Evolutionary conservation across 164 flowering plant genomes (phyloP), one percentile per base, ranked within the genome.

Genomic region (Warburgia ugandensis): DNA sequence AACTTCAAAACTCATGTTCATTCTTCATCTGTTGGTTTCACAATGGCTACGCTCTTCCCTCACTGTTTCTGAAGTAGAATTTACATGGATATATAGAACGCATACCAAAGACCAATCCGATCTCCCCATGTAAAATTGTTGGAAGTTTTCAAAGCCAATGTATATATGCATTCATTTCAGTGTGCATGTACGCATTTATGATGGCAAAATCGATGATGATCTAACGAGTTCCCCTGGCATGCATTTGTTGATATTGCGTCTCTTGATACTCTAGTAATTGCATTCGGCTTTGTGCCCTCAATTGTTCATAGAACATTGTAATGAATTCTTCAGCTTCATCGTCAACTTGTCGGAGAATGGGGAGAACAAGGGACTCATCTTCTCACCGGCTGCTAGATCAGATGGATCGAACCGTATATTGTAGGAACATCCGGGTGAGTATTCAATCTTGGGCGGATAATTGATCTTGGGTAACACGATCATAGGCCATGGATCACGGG

Each of bases 271-370:
- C 67, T 33, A 78, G 61, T 60, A 73, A 36, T 26, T 69, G 74
- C 13, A 3, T 69, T 58, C 59, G 88, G 99, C 48, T 92, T 92
- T 75, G 99, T 92, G 88, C 62, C 99, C 99, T 4, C 96, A 88
- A 61, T 67, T 92, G 60, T 73, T 92, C 94, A 92, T 88, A 69
- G 99, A 92, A 72, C 78, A 92, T 56, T 74, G 88, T 72, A 84
- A 80, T 95, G 99, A 92, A 62, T 97, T 97, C 11, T 92, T 92
- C 63, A 1, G 84, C 84, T n/a, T 73, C 68, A 23, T 67, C 68
- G 41, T 76, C 80, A 1, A 76, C 74, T 41, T 61, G 58, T 1
- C 47, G 20, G 75, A 52, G 16, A 68, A 71, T 1, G 77, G 77
- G 1, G 79, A 77, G 10, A 39, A 25, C 14, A 62, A 51, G 1